Evolutionary conservation across 345 rosid species (phyloP).

Genomic region (Eucalyptus polyanthemos): DNA sequence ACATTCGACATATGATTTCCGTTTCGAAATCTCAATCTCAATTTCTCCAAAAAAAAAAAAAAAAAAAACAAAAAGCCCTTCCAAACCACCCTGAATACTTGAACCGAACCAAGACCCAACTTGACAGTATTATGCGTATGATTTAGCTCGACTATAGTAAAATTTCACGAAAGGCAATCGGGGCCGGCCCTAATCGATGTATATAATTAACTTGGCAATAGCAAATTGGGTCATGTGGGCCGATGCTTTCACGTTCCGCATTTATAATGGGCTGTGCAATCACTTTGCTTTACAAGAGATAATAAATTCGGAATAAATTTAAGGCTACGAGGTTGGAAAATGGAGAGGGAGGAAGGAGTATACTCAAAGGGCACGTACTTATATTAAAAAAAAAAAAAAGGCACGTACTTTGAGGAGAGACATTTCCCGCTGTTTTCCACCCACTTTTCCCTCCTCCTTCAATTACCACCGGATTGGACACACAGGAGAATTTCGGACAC

Average conservation of each 20-base stretch:
- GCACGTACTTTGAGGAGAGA: background rate
- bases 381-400: no score
- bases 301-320: background rate
- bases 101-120: background rate
- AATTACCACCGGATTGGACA: background rate
- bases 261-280: background rate
- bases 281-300: background rate
- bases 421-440: background rate
- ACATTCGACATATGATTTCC: background rate
- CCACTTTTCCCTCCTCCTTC: background rate
- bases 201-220: background rate
- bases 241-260: background rate
- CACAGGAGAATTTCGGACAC: background rate
- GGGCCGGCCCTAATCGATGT: no score
- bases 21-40: background rate
- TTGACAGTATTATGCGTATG: background rate
- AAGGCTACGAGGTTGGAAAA: background rate
- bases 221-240: background rate
- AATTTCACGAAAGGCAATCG: background rate
- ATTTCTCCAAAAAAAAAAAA: background rate
- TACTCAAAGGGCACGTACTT: background rate
- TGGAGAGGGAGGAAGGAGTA: background rate
- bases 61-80: background rate
- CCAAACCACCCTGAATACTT: background rate
- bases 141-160: background rate